phyloP scores from a whole-genome alignment of 2,329 filamentous ascomycete species.

The Helminthosporium solani region DNA sequence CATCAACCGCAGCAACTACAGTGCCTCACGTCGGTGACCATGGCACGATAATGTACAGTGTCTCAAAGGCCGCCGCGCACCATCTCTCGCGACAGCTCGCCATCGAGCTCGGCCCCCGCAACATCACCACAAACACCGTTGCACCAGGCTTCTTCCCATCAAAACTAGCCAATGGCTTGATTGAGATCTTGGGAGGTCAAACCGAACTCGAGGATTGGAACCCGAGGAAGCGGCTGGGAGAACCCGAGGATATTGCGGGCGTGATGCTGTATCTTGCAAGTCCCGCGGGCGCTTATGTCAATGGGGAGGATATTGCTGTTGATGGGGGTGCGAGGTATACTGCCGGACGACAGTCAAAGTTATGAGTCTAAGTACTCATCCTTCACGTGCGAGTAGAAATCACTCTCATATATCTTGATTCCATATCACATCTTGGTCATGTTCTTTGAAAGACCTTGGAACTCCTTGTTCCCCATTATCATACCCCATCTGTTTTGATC shows the following conservation, averaged over 20 bases:
- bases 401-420: too few species aligned
- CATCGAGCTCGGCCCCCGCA: conserved; percentile 42
- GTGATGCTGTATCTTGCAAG: conserved; percentile 40
- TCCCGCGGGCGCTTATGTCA: conserved; percentile 31
- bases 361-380: conserved; percentile 10
- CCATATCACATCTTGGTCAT: too few species aligned
- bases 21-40: conserved; percentile 41
- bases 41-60: conserved; percentile 44
- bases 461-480: too few species aligned
- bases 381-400: too few species aligned
- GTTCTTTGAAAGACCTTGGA: too few species aligned
- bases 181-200: conserved; percentile 41
- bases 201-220: conserved; percentile 43
- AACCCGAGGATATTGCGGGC: conserved; percentile 41
- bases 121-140: conserved; percentile 43
- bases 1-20: conserved; percentile 39
- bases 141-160: conserved; percentile 45
- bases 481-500: conserved; percentile 4
- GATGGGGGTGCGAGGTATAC: conserved; percentile 34
- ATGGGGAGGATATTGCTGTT: conserved; percentile 36
- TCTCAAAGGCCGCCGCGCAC: conserved; percentile 44
- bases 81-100: conserved; percentile 43
- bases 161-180: conserved; percentile 40
- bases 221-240: conserved; percentile 35
- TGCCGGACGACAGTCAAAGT: conserved; percentile 28